Conservation (phyloP, 2,329 filamentous ascomycete species). For the Amylocarpus encephaloides region DNA sequence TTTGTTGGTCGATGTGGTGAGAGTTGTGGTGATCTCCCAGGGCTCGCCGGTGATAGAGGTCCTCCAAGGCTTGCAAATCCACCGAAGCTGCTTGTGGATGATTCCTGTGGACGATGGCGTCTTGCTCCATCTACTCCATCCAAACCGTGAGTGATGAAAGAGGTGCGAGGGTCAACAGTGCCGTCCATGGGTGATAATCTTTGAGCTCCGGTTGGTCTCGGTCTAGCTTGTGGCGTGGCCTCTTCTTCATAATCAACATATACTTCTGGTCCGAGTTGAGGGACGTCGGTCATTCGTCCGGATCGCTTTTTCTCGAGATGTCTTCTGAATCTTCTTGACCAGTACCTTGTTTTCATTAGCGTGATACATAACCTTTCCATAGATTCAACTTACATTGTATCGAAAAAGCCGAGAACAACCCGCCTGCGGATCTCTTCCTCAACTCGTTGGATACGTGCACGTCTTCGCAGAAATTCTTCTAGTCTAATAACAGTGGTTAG, state of each 20-base stretch:
- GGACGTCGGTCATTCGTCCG: constrained; percentile 70
- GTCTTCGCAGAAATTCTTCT: constrained; percentile 88
- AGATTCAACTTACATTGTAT: constrained; percentile 60
- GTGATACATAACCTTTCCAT: background rate
- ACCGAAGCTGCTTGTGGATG: constrained; percentile 6
- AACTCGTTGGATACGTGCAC: constrained; percentile 84
- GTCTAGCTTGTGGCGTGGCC: constrained; percentile 9
- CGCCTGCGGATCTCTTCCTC: constrained; percentile 90
- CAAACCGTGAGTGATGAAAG: constrained; percentile 28
- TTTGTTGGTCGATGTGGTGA: constrained; percentile 34
- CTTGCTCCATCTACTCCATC: constrained; percentile 27
- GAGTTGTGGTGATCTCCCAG: constrained; percentile 22
- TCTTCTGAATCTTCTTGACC: constrained; percentile 74
- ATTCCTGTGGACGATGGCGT: constrained; percentile 20
- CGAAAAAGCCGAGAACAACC: constrained; percentile 89
- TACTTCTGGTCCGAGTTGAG: constrained; percentile 81
- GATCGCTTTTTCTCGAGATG: constrained; percentile 65
- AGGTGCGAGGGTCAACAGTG: constrained; percentile 19
- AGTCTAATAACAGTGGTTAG: constrained; percentile 48
- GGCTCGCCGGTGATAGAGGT: constrained; percentile 16
- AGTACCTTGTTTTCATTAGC: constrained; percentile 50
- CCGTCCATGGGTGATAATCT: constrained; percentile 24
- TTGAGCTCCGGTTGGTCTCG: constrained; percentile 12
- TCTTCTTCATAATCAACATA: constrained; percentile 72
- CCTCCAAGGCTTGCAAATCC: constrained; percentile 2